Base-by-base conservation (phyloP, 352 stramenopile genomes). In the Pelagophyceae sp. region DNA sequence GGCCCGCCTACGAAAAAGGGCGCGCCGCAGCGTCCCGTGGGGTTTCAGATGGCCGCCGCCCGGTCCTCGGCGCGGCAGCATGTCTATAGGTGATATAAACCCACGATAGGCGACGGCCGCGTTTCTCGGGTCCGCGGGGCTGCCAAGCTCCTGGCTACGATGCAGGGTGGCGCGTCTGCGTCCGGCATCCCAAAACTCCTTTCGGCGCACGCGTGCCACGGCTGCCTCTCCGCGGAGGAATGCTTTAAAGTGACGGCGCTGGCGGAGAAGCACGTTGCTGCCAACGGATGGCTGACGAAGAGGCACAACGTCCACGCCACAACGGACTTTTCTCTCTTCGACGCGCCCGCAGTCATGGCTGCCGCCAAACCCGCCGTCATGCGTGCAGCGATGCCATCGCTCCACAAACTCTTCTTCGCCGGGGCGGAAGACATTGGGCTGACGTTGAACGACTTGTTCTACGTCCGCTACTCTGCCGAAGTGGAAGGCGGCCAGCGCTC, bases 361-460 rank as follows among this genome's bases (percentile, higher is more conserved):
- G 63, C 45, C 64, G 63, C 27, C 19, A 37, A 45, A 40, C 67
- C 38, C 3, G 25, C 29, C 31, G 29, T 67, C 67, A 74, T 19
- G 31, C 76, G 0, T 82, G 87, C 58, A 11, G 81, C 92, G 20
- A 91, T 94, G 78, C 82, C 88, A 27, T 80, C 84, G 72, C 83
- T 93, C 1, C 78, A 83, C 3, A 80, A 78, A 31, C 79, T 78
- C 23, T 91, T 89, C 76, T 77, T 54, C 20, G 40, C 80, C 33
- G 82, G 91, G 32, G 76, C 80, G 1, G 40, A 79, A 38, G 83
- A 76, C 0, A 80, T 91, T 54, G 72, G 78, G 72, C 82, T 94
- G 33, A 84, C 84, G 33, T 94, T 94, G 69, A 88, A 89, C 35
- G 90, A 94, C 69, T 82, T 94, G 31, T 94, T 94, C 75, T 93